A percentile compares a stretch with the other conserved stretches of the same genome.
Evolutionary conservation across 306 rosid species (phyloP).

Genomic region (Quercus robur): DNA sequence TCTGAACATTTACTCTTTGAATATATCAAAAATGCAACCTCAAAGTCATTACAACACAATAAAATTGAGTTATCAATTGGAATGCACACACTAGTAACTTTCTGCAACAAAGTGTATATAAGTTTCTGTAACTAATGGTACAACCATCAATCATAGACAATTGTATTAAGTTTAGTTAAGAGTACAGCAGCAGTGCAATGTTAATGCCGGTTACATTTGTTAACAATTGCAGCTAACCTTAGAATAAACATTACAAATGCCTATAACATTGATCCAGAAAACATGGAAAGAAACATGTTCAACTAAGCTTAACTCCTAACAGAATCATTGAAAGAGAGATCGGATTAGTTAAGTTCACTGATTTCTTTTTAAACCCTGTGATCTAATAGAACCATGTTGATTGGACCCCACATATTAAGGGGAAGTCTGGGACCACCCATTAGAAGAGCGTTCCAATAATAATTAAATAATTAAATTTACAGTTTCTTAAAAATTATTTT

Average conservation of each 20-base stretch:
- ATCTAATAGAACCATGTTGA: background rate
- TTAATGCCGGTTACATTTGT: background rate
- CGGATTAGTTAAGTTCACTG: background rate
- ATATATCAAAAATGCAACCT: background rate
- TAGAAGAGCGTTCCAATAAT: too few species aligned
- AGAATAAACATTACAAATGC: background rate
- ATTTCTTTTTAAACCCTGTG: background rate
- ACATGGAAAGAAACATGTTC: background rate
- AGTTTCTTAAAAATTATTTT: too few species aligned
- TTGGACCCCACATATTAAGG: too few species aligned
- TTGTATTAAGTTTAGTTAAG: background rate
- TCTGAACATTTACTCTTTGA: background rate
- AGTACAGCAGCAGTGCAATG: background rate
- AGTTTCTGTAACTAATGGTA: background rate
- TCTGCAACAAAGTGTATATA: background rate
- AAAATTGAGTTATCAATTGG: background rate
- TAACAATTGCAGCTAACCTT: background rate
- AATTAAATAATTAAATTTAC: too few species aligned
- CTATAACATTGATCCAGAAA: background rate
- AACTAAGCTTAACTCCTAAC: background rate
- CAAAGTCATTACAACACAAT: background rate
- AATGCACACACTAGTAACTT: background rate
- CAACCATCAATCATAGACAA: background rate
- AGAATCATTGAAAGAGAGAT: background rate
- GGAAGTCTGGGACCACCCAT: too few species aligned